Conservation (phyloP, 2,329 filamentous ascomycete genomes). For the Huntiella bhutanensis region DNA sequence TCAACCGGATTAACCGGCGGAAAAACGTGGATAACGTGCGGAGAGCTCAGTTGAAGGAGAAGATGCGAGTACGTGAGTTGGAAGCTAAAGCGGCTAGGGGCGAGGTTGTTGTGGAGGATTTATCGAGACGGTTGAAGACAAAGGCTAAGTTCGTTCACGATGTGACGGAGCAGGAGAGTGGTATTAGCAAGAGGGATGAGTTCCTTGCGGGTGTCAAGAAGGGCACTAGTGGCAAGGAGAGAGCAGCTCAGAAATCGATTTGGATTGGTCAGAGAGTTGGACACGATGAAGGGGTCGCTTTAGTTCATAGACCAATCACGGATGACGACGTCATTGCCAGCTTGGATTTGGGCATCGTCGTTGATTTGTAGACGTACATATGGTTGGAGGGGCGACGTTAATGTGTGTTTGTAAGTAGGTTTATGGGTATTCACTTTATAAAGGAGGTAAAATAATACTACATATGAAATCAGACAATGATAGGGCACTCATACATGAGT, state of each 20-base stretch:
- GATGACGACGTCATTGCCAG: slow-evolving; percentile 86
- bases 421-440: no score
- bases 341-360: slow-evolving; percentile 79
- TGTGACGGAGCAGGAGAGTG: slow-evolving; percentile 24
- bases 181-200: not conserved
- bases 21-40: slow-evolving; percentile 81
- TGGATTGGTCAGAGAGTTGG: slow-evolving; percentile 13
- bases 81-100: slow-evolving; percentile 44
- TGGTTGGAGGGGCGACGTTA: no score
- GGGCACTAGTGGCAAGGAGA: slow-evolving; percentile 12
- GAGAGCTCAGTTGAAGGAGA: slow-evolving; percentile 71
- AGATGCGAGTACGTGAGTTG: slow-evolving; percentile 39
- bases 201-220: not conserved
- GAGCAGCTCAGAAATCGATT: slow-evolving; percentile 21
- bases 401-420: no score
- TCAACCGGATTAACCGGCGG: slow-evolving; percentile 71
- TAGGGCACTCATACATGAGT: no score
- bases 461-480: no score
- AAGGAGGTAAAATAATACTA: no score
- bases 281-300: slow-evolving; percentile 18
- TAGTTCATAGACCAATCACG: slow-evolving; percentile 60
- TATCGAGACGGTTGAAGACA: slow-evolving; percentile 43
- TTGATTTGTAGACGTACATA: slow-evolving; percentile 30
- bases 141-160: slow-evolving; percentile 51
- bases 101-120: slow-evolving; percentile 39